Percentiles rank a stretch among this genome's conserved stretches.
These are phyloP conservation scores for Alternaria triticina DNA, from an alignment of 2,329 filamentous ascomycete species.

Conservation along the genomic window DNA sequence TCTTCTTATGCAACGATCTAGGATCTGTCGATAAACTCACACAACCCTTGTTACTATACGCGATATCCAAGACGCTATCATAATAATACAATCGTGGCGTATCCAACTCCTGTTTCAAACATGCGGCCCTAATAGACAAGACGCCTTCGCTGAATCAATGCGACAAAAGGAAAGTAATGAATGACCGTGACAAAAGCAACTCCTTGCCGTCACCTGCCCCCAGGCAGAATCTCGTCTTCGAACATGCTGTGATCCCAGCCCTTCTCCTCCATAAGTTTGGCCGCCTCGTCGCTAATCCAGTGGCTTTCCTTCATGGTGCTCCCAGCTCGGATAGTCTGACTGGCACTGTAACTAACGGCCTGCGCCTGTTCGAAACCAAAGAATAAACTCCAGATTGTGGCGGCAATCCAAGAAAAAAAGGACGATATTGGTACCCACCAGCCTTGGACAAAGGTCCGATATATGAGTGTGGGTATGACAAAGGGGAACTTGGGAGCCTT, in stretches of 20 bases:
- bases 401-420: constrained; percentile 26
- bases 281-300: constrained; percentile 13
- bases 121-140: not conserved
- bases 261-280: constrained; percentile 19
- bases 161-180: constrained; percentile 10
- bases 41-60: not conserved
- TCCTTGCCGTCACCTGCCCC: not conserved
- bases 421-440: constrained; percentile 44
- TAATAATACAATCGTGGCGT: constrained; percentile 6
- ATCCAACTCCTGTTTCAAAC: constrained; percentile 3
- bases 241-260: constrained; percentile 34
- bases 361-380: constrained; percentile 15
- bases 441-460: constrained; percentile 44
- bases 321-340: constrained; percentile 1
- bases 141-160: constrained; percentile 21
- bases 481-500: constrained; percentile 62
- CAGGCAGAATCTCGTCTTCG: constrained; percentile 26
- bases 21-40: not conserved
- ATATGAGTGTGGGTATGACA: constrained; percentile 62
- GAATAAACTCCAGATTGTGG: constrained; percentile 9
- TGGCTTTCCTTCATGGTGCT: not conserved
- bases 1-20: not conserved
- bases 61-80: constrained; percentile 7
- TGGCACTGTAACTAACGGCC: not conserved
- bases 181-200: not conserved